Conservation (phyloP, 345 rosid species). For the Rhizophora apiculata region DNA sequence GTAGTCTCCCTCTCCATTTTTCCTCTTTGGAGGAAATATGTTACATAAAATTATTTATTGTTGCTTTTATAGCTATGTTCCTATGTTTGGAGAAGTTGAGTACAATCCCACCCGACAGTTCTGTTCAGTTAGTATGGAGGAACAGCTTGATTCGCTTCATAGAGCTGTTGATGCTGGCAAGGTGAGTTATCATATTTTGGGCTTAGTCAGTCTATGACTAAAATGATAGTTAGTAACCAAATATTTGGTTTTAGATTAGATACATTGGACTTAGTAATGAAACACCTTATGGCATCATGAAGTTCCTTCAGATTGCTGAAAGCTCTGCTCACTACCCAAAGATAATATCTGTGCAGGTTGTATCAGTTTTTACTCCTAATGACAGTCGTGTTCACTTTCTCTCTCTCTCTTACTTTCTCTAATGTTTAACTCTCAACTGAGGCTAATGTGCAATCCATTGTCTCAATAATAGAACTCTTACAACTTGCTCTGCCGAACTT, state of each 20-base stretch:
- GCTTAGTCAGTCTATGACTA: background rate
- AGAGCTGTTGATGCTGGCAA: slow-evolving; percentile 50
- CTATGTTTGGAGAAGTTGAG: slow-evolving; percentile 60
- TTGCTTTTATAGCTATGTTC: slow-evolving; percentile 42
- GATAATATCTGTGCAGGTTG: slow-evolving; percentile 50
- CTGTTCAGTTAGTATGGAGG: slow-evolving; percentile 42
- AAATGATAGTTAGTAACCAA: background rate
- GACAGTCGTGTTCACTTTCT: background rate
- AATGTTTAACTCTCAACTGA: background rate
- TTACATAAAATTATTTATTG: slow-evolving; percentile 6
- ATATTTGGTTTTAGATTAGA: slow-evolving; percentile 39
- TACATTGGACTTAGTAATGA: slow-evolving; percentile 62
- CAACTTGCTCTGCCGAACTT: slow-evolving; percentile 55
- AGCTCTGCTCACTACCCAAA: slow-evolving; percentile 34
- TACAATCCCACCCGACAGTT: slow-evolving; percentile 45
- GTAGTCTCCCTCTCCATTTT: no score
- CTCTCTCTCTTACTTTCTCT: background rate
- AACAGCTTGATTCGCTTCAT: slow-evolving; percentile 57
- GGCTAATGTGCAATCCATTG: slow-evolving; percentile 15
- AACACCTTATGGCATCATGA: slow-evolving; percentile 62
- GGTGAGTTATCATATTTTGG: slow-evolving; percentile 27
- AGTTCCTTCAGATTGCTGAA: slow-evolving; percentile 48
- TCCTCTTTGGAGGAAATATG: background rate
- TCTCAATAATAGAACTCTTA: slow-evolving; percentile 42
- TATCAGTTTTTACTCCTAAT: background rate